A percentile compares a stretch with the other conserved stretches of the same genome.
Conservation (phyloP, 345 rosid genomes). For the Euphorbia tirucalli region DNA sequence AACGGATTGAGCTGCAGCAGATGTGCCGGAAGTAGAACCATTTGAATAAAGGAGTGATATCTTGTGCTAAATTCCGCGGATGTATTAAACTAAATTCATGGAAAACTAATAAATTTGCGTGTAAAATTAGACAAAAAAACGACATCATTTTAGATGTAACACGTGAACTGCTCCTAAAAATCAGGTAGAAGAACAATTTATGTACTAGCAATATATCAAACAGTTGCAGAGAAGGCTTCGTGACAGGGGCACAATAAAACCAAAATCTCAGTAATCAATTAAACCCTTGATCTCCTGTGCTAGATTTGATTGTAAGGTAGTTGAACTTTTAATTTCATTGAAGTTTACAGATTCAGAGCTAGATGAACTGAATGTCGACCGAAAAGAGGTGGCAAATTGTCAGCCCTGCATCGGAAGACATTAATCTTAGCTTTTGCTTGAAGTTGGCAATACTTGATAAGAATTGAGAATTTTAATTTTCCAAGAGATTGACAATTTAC, state of each 20-base stretch:
- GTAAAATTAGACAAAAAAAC: not conserved
- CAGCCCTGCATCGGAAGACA: not conserved
- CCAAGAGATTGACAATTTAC: not conserved
- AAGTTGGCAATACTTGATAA: not conserved
- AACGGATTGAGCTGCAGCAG: not conserved
- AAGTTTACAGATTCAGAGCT: too few species aligned
- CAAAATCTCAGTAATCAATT: too few species aligned
- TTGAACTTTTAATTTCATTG: too few species aligned
- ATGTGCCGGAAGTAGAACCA: not conserved
- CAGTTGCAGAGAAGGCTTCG: too few species aligned
- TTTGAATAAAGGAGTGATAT: not conserved
- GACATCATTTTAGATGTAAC: too few species aligned
- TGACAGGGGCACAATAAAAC: too few species aligned
- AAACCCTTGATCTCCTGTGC: too few species aligned
- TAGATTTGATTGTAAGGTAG: too few species aligned
- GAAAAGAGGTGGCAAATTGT: not conserved
- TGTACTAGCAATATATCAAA: too few species aligned
- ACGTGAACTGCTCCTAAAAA: too few species aligned
- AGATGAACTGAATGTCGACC: not conserved
- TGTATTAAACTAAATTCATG: not conserved
- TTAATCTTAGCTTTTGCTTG: not conserved
- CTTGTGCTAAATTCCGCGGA: not conserved
- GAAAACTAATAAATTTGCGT: not conserved
- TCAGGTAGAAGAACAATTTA: too few species aligned
- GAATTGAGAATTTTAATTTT: not conserved